A percentile compares a stretch with the other conserved stretches of the same genome.
Conservation (phyloP, 306 rosid species). For the Cicer yamashitae region DNA sequence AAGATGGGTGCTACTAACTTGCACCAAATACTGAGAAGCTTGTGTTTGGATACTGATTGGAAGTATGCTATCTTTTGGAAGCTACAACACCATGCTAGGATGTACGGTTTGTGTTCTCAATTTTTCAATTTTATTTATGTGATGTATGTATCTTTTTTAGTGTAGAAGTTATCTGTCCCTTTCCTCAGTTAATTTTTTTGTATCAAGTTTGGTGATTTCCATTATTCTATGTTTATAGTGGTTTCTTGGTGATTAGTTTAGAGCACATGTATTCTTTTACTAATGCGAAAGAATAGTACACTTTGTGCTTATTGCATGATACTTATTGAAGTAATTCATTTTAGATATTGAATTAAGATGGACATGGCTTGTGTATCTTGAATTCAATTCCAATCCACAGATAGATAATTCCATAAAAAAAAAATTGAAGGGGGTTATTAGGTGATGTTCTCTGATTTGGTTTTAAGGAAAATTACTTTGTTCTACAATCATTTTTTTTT, state of each 20-base stretch:
- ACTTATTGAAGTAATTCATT: constrained; percentile 6
- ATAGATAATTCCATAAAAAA: not conserved
- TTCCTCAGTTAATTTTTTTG: not conserved
- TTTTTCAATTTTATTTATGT: not conserved
- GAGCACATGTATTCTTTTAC: not conserved
- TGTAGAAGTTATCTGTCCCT: not conserved
- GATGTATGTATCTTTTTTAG: constrained; percentile 5
- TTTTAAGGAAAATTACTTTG: constrained; percentile 21
- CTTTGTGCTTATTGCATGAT: not conserved
- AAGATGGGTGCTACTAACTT: constrained; percentile 73
- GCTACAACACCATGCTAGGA: constrained; percentile 79
- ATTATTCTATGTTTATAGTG: not conserved
- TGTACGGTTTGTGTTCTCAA: constrained; percentile 54
- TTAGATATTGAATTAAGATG: constrained; percentile 31
- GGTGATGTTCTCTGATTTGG: not conserved
- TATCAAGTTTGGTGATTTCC: constrained; percentile 23
- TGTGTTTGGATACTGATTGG: constrained; percentile 84
- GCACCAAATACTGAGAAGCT: constrained; percentile 71
- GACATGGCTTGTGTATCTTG: not conserved
- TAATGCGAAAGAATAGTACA: no score
- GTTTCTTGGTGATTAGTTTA: constrained; percentile 24
- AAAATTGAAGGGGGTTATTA: not conserved
- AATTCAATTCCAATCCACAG: not conserved
- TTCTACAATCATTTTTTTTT: constrained; percentile 3
- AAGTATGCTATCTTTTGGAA: constrained; percentile 96